phyloP scores from a whole-genome alignment of 768 basidiomycete genomes.

The Kwoniella dejecticola region DNA sequence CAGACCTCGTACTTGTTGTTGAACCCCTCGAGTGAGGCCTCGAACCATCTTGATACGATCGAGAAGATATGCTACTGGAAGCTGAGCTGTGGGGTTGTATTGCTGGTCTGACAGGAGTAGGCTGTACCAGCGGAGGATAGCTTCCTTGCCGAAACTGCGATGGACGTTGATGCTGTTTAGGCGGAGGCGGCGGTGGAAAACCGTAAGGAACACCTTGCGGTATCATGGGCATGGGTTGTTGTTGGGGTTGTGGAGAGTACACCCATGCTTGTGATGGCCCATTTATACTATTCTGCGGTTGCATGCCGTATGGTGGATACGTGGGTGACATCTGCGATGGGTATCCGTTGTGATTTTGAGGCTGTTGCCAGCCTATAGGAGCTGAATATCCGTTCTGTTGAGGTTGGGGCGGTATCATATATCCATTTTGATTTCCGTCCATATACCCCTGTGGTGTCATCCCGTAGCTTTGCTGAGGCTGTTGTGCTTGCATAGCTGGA shows the following conservation, averaged over 20 bases:
- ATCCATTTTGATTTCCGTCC: conserved; percentile 5
- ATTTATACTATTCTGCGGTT: conserved; percentile 8
- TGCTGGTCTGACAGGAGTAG: conserved; percentile 35
- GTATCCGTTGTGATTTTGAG: neutral
- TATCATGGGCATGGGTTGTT: conserved; percentile 34
- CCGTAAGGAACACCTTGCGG: conserved; percentile 36
- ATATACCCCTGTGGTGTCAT: conserved; percentile 13
- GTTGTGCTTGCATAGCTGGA: neutral
- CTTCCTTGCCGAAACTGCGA: conserved; percentile 16
- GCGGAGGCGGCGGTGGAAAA: conserved; percentile 15
- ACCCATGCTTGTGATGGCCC: conserved; percentile 14
- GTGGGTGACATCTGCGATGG: neutral
- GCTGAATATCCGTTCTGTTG: conserved; percentile 10
- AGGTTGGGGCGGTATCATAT: conserved; percentile 1
- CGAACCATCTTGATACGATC: conserved; percentile 43
- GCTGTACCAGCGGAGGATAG: conserved; percentile 33
- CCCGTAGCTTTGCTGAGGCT: conserved; percentile 13
- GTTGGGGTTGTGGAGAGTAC: conserved; percentile 11
- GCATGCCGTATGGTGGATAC: conserved; percentile 11
- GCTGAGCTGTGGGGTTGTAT: conserved; percentile 42
- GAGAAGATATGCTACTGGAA: conserved; percentile 46
- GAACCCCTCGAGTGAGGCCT: conserved; percentile 49
- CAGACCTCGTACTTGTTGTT: conserved; percentile 44
- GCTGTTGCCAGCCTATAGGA: conserved; percentile 10
- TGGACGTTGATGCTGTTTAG: conserved; percentile 8